Conservation (phyloP, 352 stramenopile species). For the Phytopythium aichiense region DNA sequence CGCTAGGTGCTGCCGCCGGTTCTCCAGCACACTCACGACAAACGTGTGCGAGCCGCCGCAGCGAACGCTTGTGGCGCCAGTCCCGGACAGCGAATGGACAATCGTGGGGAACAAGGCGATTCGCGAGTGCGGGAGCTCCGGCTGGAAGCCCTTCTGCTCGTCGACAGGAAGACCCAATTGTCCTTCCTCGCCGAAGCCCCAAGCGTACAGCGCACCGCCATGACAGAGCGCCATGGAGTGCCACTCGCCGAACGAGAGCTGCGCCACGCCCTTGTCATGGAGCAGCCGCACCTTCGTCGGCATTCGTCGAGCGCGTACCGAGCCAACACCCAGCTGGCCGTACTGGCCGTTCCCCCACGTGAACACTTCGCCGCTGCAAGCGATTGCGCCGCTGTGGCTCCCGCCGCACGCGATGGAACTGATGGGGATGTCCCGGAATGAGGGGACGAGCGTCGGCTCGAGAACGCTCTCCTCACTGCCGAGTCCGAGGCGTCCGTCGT, state of each 20-base stretch:
- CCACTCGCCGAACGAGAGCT: slow-evolving; percentile 65
- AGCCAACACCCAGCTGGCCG: slow-evolving; percentile 50
- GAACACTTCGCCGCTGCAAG: slow-evolving; percentile 40
- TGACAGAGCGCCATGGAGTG: slow-evolving; percentile 65
- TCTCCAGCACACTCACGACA: slow-evolving; percentile 61
- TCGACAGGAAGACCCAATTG: slow-evolving; percentile 51
- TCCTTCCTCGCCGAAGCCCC: slow-evolving; percentile 73
- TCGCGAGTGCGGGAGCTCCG: slow-evolving; percentile 15
- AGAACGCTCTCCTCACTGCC: slow-evolving; percentile 36
- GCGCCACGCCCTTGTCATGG: slow-evolving; percentile 31
- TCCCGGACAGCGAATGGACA: slow-evolving; percentile 48
- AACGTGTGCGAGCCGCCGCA: slow-evolving; percentile 63
- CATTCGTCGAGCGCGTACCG: slow-evolving; percentile 27
- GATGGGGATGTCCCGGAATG: slow-evolving; percentile 29
- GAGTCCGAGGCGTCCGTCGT: slow-evolving; percentile 62
- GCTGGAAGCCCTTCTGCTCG: slow-evolving; percentile 22
- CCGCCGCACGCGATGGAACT: slow-evolving; percentile 46
- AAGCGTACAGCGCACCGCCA: slow-evolving; percentile 47
- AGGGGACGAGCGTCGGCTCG: slow-evolving; percentile 31
- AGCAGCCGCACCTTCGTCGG: slow-evolving; percentile 45
- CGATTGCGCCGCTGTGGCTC: slow-evolving; percentile 50
- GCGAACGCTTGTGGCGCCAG: slow-evolving; percentile 44
- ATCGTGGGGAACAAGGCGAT: slow-evolving; percentile 41
- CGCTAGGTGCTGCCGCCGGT: slow-evolving; percentile 34
- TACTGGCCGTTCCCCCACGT: slow-evolving; percentile 56